Evolutionary conservation across 2,329 filamentous ascomycete species (phyloP).

Genomic region (Neurospora crassa): DNA sequence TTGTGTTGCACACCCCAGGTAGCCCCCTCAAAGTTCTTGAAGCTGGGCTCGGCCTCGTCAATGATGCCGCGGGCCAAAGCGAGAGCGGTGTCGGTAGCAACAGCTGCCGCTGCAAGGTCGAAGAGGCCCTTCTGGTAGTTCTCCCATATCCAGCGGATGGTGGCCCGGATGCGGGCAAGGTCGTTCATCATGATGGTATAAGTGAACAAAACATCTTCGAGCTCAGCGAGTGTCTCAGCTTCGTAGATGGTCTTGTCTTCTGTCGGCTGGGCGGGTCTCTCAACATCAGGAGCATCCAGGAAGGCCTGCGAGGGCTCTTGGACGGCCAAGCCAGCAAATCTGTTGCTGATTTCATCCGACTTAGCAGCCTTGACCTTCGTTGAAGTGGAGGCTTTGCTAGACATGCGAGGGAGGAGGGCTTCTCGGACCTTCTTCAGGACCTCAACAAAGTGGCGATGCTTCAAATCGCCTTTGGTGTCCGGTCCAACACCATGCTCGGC

Average conservation of each 20-base stretch:
- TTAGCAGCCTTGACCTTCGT: neutral
- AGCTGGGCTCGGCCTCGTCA: slow-evolving; percentile 20
- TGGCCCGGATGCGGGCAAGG: slow-evolving; percentile 19
- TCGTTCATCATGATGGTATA: slow-evolving; percentile 22
- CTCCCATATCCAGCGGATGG: slow-evolving; percentile 23
- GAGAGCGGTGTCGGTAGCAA: slow-evolving; percentile 29
- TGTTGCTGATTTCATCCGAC: slow-evolving; percentile 16
- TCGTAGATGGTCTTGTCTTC: slow-evolving; percentile 21
- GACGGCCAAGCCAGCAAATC: slow-evolving; percentile 25
- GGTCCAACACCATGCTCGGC: slow-evolving; percentile 7
- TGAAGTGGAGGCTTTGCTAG: neutral
- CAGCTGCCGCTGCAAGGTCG: slow-evolving; percentile 24
- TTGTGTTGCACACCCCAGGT: slow-evolving; percentile 9
- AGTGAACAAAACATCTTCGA: slow-evolving; percentile 22
- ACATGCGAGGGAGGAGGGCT: slow-evolving; percentile 18
- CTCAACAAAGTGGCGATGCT: slow-evolving; percentile 25
- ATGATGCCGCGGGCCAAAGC: slow-evolving; percentile 24
- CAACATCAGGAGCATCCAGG: slow-evolving; percentile 21
- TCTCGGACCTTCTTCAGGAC: slow-evolving; percentile 26
- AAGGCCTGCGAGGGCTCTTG: slow-evolving; percentile 31
- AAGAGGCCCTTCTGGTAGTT: slow-evolving; percentile 18
- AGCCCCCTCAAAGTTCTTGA: slow-evolving; percentile 16
- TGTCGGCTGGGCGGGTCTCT: slow-evolving; percentile 11
- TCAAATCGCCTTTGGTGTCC: slow-evolving; percentile 16
- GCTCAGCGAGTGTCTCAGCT: slow-evolving; percentile 18